Base-by-base conservation (phyloP, 495 filamentous ascomycete genomes). In the Penicillium crystallinum region DNA sequence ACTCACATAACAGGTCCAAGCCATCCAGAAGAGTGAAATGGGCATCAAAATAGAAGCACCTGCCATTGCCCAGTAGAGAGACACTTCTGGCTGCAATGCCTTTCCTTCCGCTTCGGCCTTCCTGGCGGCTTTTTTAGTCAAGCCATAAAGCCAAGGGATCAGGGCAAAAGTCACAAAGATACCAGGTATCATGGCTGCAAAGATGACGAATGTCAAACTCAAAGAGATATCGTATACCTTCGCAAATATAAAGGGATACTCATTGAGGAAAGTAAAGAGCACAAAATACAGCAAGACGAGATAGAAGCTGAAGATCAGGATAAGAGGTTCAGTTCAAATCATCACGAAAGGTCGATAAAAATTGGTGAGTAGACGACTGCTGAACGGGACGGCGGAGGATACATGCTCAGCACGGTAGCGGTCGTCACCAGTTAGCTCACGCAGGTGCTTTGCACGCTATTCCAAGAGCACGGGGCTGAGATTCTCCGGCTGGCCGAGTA, bases 1-100 rank as follows among this genome's bases (percentile, higher is more conserved):
- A 45, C 53, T 43, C 39, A 55, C 53, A 43, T 77, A 70, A 46
- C 67, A 68, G 5, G 71, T 76, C 78, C 78, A 80, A 2, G 70
- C 81, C 64, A 84, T 75, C 79, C 80, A 83, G 57, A 83, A 83
- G 5, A 84, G 56, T n/a, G 59, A 63, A 31, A 79, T 64, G 0
- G 81, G 79, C 37, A 54, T 46, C 14, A 48, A 0, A 3, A 39
- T 18, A 15, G 46, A 35, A n/a, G 39, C 53, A 9, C 53, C 53
- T 3, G 23, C 46, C 46, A 55, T 55, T 0, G 53, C 53, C 22
- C 30, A 49, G 29, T 29, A 49, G 6, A 54, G 52, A 1, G 27
- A 42, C 4, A 49, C 38, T 23, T 54, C 52, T 4, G 52, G 52
- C 17, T 47, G 30, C 18, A 49, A 31, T 4, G 15, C 30, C 18